These are phyloP conservation scores for Pythium utonaiense DNA, from an alignment of 352 stramenopile species.

Conservation along the genomic window DNA sequence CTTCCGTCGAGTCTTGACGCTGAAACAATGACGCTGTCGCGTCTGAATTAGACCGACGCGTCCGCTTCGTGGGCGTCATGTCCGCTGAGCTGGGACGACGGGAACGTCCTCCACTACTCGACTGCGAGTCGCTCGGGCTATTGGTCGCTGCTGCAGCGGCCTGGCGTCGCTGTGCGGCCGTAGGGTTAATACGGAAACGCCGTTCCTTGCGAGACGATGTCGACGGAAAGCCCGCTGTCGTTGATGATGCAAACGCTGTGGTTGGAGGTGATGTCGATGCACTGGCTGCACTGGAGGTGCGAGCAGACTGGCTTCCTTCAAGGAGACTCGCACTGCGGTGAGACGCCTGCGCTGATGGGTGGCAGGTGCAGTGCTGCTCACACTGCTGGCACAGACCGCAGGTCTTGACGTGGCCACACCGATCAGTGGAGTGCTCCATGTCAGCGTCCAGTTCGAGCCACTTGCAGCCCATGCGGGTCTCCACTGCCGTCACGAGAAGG, in stretches of 20 bases:
- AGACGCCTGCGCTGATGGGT: slow-evolving; percentile 15
- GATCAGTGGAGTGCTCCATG: slow-evolving; percentile 7
- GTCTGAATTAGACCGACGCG: slow-evolving; percentile 28
- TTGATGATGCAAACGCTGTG: background rate
- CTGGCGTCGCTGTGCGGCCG: slow-evolving; percentile 25
- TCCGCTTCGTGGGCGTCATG: slow-evolving; percentile 13
- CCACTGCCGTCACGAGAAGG: slow-evolving; percentile 52
- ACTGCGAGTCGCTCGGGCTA: slow-evolving; percentile 9
- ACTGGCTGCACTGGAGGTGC: background rate
- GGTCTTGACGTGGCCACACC: slow-evolving; percentile 23
- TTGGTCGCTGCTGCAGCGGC: slow-evolving; percentile 3
- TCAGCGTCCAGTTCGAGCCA: slow-evolving; percentile 33
- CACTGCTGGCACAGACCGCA: slow-evolving; percentile 26
- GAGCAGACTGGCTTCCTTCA: background rate
- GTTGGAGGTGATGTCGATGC: background rate
- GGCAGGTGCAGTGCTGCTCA: slow-evolving; percentile 17
- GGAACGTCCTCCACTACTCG: background rate
- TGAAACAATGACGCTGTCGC: slow-evolving; percentile 11
- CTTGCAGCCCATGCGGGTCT: slow-evolving; percentile 57
- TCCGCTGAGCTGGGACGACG: background rate
- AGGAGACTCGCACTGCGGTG: background rate
- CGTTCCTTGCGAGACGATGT: slow-evolving; percentile 30
- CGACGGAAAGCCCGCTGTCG: slow-evolving; percentile 25
- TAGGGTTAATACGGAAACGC: slow-evolving; percentile 39
- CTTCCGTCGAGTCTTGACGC: background rate